Base-by-base conservation (phyloP, 2,329 filamentous ascomycete species). In the Xylariaceae sp. region DNA sequence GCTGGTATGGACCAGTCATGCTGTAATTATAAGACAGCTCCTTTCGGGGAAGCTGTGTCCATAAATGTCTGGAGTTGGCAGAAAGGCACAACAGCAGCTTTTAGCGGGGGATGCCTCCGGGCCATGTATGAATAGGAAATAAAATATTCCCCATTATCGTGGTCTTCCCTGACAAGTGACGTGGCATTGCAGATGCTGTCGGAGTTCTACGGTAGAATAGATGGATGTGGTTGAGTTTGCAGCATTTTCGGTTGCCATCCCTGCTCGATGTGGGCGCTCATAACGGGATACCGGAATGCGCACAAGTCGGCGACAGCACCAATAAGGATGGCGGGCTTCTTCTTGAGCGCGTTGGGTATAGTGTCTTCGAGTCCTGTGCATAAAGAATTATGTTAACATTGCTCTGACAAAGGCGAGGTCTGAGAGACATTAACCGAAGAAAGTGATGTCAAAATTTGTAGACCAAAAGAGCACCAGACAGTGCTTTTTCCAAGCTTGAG, bases 11-110 rank as follows among this genome's bases (percentile, higher is more conserved):
- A 40, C 26, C 24, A 27, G 35, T 39, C 39, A 38, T 34, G 30
- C 42, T 53, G 47, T 44, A 51, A 38, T 52, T 53, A 53, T 53
- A 53, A n/a, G 53, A 50, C 46, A 46, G 27, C 41, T 45, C 43
- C n/a, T n/a, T n/a, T n/a, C n/a, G n/a, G n/a, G n/a, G 28, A 37
- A 44, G 47, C 47, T 40, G 46, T 33, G 44, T 55, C 51, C 54
- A 57, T 52, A 55, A n/a, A n/a, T n/a, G n/a, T n/a, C 23, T 36
- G 14, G 47, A 46, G 46, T 50, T 56, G 46, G 42, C 44, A 27
- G 38, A 47, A 37, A 24, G 17, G 13, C 16, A 16, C 17, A 6
- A 19, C 30, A 29, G 12, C 26, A 24, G 43, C 36, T 21, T n/a
- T n/a, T n/a, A n/a, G n/a, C n/a, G n/a, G 32, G 14, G 31, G 35